Evolutionary conservation across 345 rosid genomes (phyloP), one percentile per base, ranked within the genome.

Genomic region (Brassica juncea): DNA sequence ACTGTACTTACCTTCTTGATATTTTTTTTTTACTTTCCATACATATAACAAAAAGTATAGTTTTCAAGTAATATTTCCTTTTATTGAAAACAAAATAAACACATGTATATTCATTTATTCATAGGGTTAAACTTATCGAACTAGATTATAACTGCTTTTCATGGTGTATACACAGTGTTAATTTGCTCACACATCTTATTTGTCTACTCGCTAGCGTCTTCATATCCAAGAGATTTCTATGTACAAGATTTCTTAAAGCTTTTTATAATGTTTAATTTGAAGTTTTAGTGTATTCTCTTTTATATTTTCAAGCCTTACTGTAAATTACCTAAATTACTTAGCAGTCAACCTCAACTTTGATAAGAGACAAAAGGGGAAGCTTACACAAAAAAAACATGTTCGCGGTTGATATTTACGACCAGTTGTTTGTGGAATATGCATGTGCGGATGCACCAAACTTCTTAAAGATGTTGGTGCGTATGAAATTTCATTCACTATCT

Each of bases 381-480:
- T 39, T 31, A 39, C 10, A 49, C 25, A 57, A 47, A 9, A 61
- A 49, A 14, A 8, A 32, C 9, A n/a, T 34, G 59, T 35, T 34
- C 4, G 70, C 21, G 9, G 76, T 64, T 77, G 71, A 65, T 64
- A 77, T 64, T 15, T 37, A 64, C 62, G 76, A 77, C 81, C 70
- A 77, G 55, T 49, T 49, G 55, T 47, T 70, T 42, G 55, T 71
- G 59, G 72, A 71, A 64, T 77, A 64, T 55, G 76, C 72, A 77
- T 49, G 55, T 49, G 55, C 71, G 76, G 81, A 71, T 37, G 8
- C 55, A 37, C 71, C 49, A 62, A 70, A 70, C 37, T 31, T 70
- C 42, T 47, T 15, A 2, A 35, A 27, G 11, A 57, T 57, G 61
- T 57, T 57, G 61, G 61, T 57, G 61, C 25, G 28, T 8, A 57